A percentile compares a stretch with the other conserved stretches of the same genome.
Evolutionary conservation across 495 filamentous ascomycete species (phyloP).

Genomic region (Penicillium angulare): DNA sequence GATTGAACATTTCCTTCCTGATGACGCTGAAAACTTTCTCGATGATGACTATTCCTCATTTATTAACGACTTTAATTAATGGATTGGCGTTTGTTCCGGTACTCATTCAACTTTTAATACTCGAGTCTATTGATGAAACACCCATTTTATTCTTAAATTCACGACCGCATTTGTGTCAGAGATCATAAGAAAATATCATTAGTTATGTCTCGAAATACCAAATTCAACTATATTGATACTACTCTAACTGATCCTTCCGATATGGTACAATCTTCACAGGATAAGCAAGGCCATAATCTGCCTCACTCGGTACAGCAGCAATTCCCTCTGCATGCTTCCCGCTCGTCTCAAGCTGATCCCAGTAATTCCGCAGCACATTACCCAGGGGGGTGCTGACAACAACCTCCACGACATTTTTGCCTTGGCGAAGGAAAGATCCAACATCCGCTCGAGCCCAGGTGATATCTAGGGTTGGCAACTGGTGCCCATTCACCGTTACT

Average conservation of each 20-base stretch:
- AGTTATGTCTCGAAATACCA: too few relatives aligned
- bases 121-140: too few relatives aligned
- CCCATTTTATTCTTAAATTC: neutral
- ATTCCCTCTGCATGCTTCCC: neutral
- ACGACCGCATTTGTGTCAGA: too few relatives aligned
- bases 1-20: neutral
- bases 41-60: neutral
- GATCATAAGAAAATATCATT: too few relatives aligned
- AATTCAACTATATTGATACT: too few relatives aligned
- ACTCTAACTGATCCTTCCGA: neutral
- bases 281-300: neutral
- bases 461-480: slow-evolving; percentile 18
- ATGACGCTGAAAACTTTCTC: neutral
- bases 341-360: slow-evolving; percentile 3
- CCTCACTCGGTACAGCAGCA: neutral
- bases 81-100: neutral
- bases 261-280: slow-evolving; percentile 1
- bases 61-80: neutral
- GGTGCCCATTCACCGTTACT: slow-evolving; percentile 19
- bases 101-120: too few relatives aligned
- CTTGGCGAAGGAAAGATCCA: slow-evolving; percentile 8
- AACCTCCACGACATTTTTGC: slow-evolving; percentile 12
- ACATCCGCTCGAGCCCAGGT: slow-evolving; percentile 14
- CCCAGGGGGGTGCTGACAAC: slow-evolving; percentile 25
- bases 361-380: slow-evolving; percentile 11